phyloP scores from a whole-genome alignment of 2,329 filamentous ascomycete genomes.

The Trichoderma semiorbis region DNA sequence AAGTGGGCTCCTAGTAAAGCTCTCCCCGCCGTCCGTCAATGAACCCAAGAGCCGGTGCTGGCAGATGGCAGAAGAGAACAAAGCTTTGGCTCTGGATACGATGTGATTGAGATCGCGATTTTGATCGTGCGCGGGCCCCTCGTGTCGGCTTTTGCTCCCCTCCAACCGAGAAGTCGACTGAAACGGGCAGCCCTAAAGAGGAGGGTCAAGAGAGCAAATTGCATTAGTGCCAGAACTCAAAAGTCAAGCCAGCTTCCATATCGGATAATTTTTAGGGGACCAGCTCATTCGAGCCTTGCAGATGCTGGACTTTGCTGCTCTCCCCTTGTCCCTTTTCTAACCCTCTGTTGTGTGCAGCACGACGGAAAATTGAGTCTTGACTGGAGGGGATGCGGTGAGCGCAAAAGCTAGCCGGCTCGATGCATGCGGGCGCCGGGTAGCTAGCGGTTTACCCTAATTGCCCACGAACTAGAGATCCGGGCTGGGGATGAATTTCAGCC shows the following conservation, averaged over 20 bases:
- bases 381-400: slow-evolving; percentile 9
- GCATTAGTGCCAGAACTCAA: not conserved
- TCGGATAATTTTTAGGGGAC: not conserved
- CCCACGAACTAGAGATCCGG: slow-evolving; percentile 1
- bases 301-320: not conserved
- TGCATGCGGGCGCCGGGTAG: slow-evolving; percentile 6
- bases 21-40: not conserved
- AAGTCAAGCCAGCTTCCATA: not conserved
- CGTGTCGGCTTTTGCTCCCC: not conserved
- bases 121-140: not conserved
- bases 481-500: not conserved
- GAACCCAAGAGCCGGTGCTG: not conserved
- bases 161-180: not conserved
- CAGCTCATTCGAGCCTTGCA: not conserved
- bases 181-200: not conserved
- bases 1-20: slow-evolving; percentile 1
- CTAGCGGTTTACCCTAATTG: not conserved
- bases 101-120: not conserved
- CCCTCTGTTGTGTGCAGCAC: not conserved
- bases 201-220: not conserved
- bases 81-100: not conserved
- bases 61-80: not conserved
- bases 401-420: slow-evolving; percentile 9
- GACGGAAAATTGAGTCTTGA: slow-evolving; percentile 14
- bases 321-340: not conserved